Conservation (phyloP, 441 rosid species). For the Aquilaria agallochum region DNA sequence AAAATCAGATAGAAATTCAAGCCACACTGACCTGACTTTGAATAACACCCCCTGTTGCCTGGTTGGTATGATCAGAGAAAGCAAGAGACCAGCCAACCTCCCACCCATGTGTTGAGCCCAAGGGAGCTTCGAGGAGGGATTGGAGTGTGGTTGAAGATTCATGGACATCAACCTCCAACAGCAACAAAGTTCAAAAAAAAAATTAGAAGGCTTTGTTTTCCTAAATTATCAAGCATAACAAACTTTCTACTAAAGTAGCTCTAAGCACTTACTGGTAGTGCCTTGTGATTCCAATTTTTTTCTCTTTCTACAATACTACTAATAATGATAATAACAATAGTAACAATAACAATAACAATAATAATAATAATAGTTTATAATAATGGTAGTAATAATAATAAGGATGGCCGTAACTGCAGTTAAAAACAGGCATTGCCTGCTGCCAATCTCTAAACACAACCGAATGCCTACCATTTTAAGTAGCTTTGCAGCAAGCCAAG, state of each 20-base stretch:
- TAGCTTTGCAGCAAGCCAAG: constrained; percentile 59
- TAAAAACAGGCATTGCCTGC: too few species aligned
- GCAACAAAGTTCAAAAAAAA: constrained; percentile 12
- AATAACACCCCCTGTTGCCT: constrained; percentile 28
- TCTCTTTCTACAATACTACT: too few species aligned
- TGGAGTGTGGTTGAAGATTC: constrained; percentile 62
- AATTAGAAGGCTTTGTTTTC: constrained; percentile 5
- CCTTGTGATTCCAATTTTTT: too few species aligned
- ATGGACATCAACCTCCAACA: constrained; percentile 83
- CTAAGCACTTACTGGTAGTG: not conserved
- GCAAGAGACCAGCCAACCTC: constrained; percentile 95
- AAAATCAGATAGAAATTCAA: constrained; percentile 4
- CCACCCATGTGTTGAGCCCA: constrained; percentile 67
- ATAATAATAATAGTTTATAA: too few species aligned
- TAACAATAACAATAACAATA: too few species aligned
- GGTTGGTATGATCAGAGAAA: constrained; percentile 39
- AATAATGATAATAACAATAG: too few species aligned
- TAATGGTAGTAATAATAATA: too few species aligned
- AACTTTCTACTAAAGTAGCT: not conserved
- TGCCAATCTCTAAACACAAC: constrained; percentile 2
- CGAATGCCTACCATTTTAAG: constrained; percentile 53
- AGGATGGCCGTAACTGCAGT: too few species aligned
- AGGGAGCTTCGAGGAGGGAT: constrained; percentile 73
- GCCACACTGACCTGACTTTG: constrained; percentile 31
- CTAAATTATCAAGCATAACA: constrained; percentile 2